These are phyloP conservation scores for Aspergillus neotritici DNA, from an alignment of 2,329 filamentous ascomycete species.

Conservation along the genomic window DNA sequence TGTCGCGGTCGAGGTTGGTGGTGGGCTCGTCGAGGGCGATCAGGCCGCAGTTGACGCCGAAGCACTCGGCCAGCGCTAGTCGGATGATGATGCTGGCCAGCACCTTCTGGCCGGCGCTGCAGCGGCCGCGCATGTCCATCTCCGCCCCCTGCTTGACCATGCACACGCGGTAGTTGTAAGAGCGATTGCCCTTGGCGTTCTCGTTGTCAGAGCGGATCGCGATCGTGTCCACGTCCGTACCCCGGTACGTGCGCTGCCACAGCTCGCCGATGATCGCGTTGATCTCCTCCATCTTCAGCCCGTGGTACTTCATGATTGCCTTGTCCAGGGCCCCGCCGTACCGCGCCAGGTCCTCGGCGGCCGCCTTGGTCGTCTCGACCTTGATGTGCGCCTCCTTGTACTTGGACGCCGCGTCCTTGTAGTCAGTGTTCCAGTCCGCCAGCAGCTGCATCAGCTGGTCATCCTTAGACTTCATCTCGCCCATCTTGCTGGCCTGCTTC, in stretches of 20 bases:
- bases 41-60: slow-evolving; percentile 90
- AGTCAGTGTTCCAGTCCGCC: slow-evolving; percentile 77
- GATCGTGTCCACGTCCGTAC: slow-evolving; percentile 95
- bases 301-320: slow-evolving; percentile 95
- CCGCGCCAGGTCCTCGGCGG: slow-evolving; percentile 79
- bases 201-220: slow-evolving; percentile 91
- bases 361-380: slow-evolving; percentile 85
- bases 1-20: slow-evolving; percentile 91
- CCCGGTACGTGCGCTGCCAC: slow-evolving; percentile 96
- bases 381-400: slow-evolving; percentile 87
- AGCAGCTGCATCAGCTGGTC: slow-evolving; percentile 68
- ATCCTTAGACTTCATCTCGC: slow-evolving; percentile 77
- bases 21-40: slow-evolving; percentile 97
- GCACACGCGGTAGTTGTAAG: slow-evolving; percentile 94
- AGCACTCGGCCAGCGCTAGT: slow-evolving; percentile 89
- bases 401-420: slow-evolving; percentile 70
- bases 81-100: slow-evolving; percentile 96
- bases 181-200: slow-evolving; percentile 64
- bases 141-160: slow-evolving; percentile 97
- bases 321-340: slow-evolving; percentile 83
- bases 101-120: slow-evolving; percentile 93
- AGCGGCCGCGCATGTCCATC: slow-evolving; percentile 99
- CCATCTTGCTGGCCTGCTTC: slow-evolving; percentile 67
- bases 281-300: slow-evolving; percentile 96
- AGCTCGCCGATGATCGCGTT: slow-evolving; percentile 91